A percentile compares a stretch with the other conserved stretches of the same genome.
Conservation (phyloP, 2,329 filamentous ascomycete species). For the Xylaria sp. region DNA sequence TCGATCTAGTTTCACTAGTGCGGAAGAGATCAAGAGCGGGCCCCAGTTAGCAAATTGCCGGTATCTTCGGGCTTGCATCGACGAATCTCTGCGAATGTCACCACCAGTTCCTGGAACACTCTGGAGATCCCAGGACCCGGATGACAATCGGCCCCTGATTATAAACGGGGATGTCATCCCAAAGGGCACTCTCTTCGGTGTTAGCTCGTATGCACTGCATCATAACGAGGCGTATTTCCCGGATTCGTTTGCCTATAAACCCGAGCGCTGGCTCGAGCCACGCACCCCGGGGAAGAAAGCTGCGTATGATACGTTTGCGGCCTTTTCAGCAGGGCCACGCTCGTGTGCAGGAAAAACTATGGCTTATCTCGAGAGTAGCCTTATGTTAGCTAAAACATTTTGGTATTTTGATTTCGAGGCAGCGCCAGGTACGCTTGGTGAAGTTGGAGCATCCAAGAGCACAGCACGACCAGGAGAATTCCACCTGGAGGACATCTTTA, state of each 20-base stretch:
- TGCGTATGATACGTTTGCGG: not conserved
- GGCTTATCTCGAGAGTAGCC: slow-evolving; percentile 12
- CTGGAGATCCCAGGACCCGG: not conserved
- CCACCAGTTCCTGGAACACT: not conserved
- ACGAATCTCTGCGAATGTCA: not conserved
- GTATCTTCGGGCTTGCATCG: not conserved
- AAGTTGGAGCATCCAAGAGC: not conserved
- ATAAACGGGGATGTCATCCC: not conserved
- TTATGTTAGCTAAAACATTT: slow-evolving; percentile 11
- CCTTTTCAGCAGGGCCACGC: slow-evolving; percentile 1
- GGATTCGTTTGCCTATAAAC: not conserved
- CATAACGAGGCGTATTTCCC: slow-evolving; percentile 5
- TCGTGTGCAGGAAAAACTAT: slow-evolving; percentile 14
- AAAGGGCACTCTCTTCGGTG: not conserved
- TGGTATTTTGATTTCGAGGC: slow-evolving; percentile 26
- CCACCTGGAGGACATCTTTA: slow-evolving; percentile 21
- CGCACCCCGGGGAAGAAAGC: not conserved
- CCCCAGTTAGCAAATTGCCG: not conserved
- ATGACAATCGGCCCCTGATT: not conserved
- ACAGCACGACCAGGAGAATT: slow-evolving; percentile 4
- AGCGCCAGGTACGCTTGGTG: not conserved
- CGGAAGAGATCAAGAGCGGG: not conserved
- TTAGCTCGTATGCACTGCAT: not conserved
- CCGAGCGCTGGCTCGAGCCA: not conserved
- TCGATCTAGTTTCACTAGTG: not conserved